phyloP scores from a whole-genome alignment of 768 basidiomycete genomes.

The Phlebiopsis flavidoalba region DNA sequence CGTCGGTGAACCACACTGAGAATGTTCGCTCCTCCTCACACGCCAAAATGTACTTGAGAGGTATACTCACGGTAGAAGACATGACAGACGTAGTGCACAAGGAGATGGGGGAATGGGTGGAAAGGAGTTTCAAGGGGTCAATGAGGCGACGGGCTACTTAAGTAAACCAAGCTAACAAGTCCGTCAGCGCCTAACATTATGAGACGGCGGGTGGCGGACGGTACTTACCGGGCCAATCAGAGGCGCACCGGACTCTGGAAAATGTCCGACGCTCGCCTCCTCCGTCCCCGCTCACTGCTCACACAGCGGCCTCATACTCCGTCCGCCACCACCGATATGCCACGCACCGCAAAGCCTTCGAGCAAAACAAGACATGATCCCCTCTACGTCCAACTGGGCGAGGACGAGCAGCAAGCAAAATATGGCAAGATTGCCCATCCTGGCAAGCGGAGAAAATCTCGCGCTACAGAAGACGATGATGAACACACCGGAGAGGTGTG shows the following conservation, averaged over 20 bases:
- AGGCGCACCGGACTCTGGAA: not conserved
- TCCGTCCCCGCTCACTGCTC: not conserved
- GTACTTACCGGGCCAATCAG: slow-evolving; percentile 3
- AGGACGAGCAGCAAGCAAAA: slow-evolving; percentile 71
- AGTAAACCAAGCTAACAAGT: not conserved
- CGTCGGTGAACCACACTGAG: not conserved
- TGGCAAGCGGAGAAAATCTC: slow-evolving; percentile 67
- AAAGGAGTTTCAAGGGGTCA: not conserved
- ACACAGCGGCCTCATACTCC: slow-evolving; percentile 8
- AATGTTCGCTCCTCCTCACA: not conserved
- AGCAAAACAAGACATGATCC: slow-evolving; percentile 79
- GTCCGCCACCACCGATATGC: slow-evolving; percentile 41
- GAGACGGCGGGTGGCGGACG: not conserved
- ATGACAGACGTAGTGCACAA: not conserved
- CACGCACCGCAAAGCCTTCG: slow-evolving; percentile 48
- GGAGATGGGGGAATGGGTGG: slow-evolving; percentile 3
- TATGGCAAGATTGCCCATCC: slow-evolving; percentile 76
- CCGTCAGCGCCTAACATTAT: slow-evolving; percentile 1
- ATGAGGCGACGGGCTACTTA: not conserved
- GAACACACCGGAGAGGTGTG: slow-evolving; percentile 53
- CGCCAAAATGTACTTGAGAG: not conserved
- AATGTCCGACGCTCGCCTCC: not conserved
- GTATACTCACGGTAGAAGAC: not conserved
- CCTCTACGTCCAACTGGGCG: slow-evolving; percentile 75
- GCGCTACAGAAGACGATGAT: slow-evolving; percentile 44